A percentile compares a stretch with the other conserved stretches of the same genome.
phyloP scores from a whole-genome alignment of 192 early-diverging fungal species.

The Mortierella hygrophila region DNA sequence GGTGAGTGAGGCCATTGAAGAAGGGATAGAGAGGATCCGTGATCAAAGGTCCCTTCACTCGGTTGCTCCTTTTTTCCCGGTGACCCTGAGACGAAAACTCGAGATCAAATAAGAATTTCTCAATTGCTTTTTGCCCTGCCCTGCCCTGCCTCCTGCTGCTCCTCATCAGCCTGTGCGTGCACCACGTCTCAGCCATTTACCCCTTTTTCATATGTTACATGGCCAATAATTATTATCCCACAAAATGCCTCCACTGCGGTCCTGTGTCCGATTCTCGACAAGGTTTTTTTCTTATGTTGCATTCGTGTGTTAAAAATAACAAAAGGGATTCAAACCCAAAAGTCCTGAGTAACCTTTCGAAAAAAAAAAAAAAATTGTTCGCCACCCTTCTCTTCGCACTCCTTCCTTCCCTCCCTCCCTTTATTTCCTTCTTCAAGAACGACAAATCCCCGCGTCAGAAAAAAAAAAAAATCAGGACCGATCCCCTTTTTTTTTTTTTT shows the following conservation, averaged over 20 bases:
- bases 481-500: no score
- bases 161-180: neutral
- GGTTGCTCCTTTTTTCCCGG: neutral
- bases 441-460: neutral
- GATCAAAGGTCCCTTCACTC: neutral
- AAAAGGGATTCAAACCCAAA: constrained; percentile 19
- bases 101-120: neutral
- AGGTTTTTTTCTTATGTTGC: constrained; percentile 24
- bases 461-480: constrained; percentile 7
- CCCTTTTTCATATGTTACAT: constrained; percentile 18
- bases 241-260: constrained; percentile 8
- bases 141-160: neutral
- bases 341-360: constrained; percentile 63
- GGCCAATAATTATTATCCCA: neutral
- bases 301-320: constrained; percentile 10
- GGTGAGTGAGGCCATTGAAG: neutral
- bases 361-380: constrained; percentile 14
- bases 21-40: neutral
- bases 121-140: neutral
- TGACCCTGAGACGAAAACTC: neutral
- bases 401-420: neutral
- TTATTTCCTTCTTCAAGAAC: neutral
- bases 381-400: constrained; percentile 6
- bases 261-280: constrained; percentile 30
- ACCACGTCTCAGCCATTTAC: neutral